Base-by-base conservation (phyloP, 345 rosid species). In the Trapa incisa region DNA sequence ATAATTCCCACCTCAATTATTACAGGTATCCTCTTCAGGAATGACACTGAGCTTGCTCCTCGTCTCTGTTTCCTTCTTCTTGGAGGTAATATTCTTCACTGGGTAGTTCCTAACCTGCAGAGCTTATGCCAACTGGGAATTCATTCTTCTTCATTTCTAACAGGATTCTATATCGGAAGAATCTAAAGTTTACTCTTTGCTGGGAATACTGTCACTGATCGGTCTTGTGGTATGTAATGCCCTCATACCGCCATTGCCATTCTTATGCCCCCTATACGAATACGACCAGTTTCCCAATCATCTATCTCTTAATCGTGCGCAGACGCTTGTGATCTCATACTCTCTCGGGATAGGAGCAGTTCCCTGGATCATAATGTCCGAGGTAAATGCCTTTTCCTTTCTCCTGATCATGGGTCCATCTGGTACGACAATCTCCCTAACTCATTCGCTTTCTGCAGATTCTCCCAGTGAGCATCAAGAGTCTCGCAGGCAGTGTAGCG, bases 331-430 rank as follows among this genome's bases (percentile, higher is more conserved):
- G 52, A 74, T 87, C 77, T 22, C 80, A 68, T 91, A 84, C 79
- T 91, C 99, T 61, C 73, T 91, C 75, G 99, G 99, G 67, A 73
- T 91, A 75, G 99, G 99, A 50, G 87, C 96, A 53, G 83, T 94
- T 73, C 97, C 99, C 29, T 94, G 99, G 99, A 47, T 94, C 63
- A 94, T 94, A 69, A 91, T 94, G 99, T 91, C 99, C 9, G 97
- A 94, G 99, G 99, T 22, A 22, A 22, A 22, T 47, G 14, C 53
- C 11, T 41, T 8, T 47, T 47, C 14, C 53, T 0, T 12, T 47
- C 14, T 47, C 4, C 53, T 15, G 29, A 22, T 2, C 16, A 47
- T 47, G 11, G 53, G 6, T 50, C 22, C 6, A 0, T 8, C 1
- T 32, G 63, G 33, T 58, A 32, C 35, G 63, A 58, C 16, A 5